These are phyloP conservation scores for Mycena maculata DNA, from an alignment of 768 basidiomycete genomes.

Conservation along the genomic window DNA sequence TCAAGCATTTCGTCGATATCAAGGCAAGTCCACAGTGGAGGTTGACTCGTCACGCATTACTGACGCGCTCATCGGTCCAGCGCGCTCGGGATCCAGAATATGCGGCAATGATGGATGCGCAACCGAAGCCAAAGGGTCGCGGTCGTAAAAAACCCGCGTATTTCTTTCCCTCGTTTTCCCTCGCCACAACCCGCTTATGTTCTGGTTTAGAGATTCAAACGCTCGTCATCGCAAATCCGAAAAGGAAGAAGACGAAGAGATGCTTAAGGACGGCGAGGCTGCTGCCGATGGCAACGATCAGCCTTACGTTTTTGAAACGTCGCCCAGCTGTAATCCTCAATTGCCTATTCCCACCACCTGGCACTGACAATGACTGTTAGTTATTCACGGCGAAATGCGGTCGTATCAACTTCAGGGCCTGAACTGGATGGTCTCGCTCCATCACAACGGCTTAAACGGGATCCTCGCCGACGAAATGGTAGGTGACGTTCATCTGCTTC, in stretches of 20 bases:
- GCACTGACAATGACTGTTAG: slow-evolving; percentile 53
- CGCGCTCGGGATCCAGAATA: slow-evolving; percentile 93
- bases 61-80: slow-evolving; percentile 50
- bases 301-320: slow-evolving; percentile 94
- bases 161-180: slow-evolving; percentile 26
- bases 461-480: slow-evolving; percentile 98
- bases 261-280: slow-evolving; percentile 87
- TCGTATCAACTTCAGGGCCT: slow-evolving; percentile 95
- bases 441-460: slow-evolving; percentile 96
- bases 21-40: slow-evolving; percentile 65
- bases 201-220: slow-evolving; percentile 67
- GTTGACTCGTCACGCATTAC: background rate
- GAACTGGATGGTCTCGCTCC: slow-evolving; percentile 96
- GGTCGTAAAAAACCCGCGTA: slow-evolving; percentile 86
- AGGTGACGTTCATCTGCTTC: slow-evolving; percentile 28
- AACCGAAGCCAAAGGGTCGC: slow-evolving; percentile 86
- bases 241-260: slow-evolving; percentile 97
- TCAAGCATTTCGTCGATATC: slow-evolving; percentile 98
- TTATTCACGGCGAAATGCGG: slow-evolving; percentile 91
- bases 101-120: slow-evolving; percentile 87
- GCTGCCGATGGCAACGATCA: slow-evolving; percentile 87
- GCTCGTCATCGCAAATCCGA: slow-evolving; percentile 94
- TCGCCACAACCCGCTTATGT: background rate
- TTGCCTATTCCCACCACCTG: background rate
- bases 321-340: slow-evolving; percentile 78